Evolutionary conservation across 2,329 filamentous ascomycete species (phyloP), one percentile per base, ranked within the genome.

Genomic region (Colletotrichum sp.): DNA sequence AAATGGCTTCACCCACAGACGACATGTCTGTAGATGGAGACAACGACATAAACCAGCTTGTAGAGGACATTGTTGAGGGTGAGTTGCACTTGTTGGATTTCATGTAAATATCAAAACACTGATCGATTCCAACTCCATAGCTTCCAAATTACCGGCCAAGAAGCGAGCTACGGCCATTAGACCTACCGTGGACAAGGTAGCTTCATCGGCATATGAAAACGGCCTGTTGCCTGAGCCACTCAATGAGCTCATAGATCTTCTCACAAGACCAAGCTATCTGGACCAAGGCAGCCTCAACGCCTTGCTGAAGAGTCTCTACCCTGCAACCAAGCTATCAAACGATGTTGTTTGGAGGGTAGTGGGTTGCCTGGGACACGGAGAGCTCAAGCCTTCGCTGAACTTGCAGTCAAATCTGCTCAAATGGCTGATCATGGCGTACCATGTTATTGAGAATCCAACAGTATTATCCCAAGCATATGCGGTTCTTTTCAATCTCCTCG

Each of bases 391-490:
- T 16, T 92, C 93, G 16, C 88, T 94, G 60, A 88, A 90, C 60
- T 91, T 95, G 1, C 95, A 98, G 84, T 90, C 90, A 30, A 87
- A 92, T 57, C 87, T 98, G 67, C 85, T 98, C 77, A 93, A 91
- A 84, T 98, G 95, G 95, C 87, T 98, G 66, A 90, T 95, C 72
- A 91, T 95, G 85, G 90, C 95, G 5, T 93, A 96, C 81, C 93
- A 95, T 79, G 86, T 93, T 62, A 84, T 97, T 24, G 92, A 95
- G 70, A 90, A 92, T 55, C 89, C 90, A 62, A 87, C 86, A 8
- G 86, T 93, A 10, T 84, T 98, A 65, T 92, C 92, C 7, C 92
- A 92, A 77, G 87, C 94, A 3, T 98, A 98, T 80, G 89, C 92
- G 1, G 91, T 96, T 21, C 84, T 98, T 6, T 98, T 98, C 82